Base-by-base conservation (phyloP, 495 filamentous ascomycete species). In the Lasiosphaeriaceae sp. region DNA sequence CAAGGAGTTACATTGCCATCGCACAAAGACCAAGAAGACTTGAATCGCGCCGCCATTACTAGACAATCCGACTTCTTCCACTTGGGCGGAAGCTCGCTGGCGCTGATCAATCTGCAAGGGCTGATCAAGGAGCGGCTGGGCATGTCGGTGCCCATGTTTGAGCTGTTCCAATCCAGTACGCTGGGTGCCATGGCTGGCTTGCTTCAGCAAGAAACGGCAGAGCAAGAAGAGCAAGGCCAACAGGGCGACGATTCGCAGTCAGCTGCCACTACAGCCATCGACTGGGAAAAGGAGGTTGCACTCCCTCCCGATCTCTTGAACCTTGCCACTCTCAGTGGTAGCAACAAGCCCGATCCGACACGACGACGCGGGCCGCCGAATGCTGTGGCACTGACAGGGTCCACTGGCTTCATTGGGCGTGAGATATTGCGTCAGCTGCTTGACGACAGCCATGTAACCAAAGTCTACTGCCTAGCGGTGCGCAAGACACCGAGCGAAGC, bases 51-150 rank as follows among this genome's bases (percentile, higher is more conserved):
- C 9, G 26, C 20, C 3, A 61, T 71, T 8, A 29, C 19, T 14
- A 4, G 45, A 31, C 19, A 48, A 1, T 56, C 71, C 0, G 68
- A 72, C 41, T 78, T 76, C 58, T 76, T 78, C 66, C 50, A 63
- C 41, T 56, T 71, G 11, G 74, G 74, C 11, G 74, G 74, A 2
- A 71, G 57, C 16, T 77, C 74, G 0, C 45, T 75, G 12, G 45
- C 66, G 8, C 54, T 75, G 2, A 47, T 78, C 41, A 39, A 54
- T 0, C 60, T 78, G 0, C 74, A 54, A 35, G 57, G 24, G 0
- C 24, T 19, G 14, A 60, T 72, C 2, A 41, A 50, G 16, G 21
- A 60, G 7, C 9, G 12, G 1, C 60, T 68, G 20, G 43, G 48
- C 24, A 20, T 56, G 17, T 19, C 39, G 20, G n/a, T 67, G 0